Evolutionary conservation across 2,329 filamentous ascomycete genomes (phyloP), one percentile per base, ranked within the genome.

Genomic region (Cercospora citrullina): DNA sequence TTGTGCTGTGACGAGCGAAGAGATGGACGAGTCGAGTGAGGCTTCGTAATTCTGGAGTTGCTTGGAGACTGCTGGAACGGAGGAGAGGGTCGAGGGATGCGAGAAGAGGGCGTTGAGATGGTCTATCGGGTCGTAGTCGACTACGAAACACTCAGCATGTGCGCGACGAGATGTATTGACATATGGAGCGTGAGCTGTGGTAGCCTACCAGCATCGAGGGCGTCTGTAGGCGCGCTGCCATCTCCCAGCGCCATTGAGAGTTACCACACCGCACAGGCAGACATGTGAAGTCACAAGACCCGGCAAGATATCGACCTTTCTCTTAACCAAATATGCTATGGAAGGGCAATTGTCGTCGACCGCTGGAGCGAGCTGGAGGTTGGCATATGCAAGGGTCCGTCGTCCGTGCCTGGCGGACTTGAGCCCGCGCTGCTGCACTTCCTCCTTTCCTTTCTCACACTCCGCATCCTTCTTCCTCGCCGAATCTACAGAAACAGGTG

Each of bases 71-170:
- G 87, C 85, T 59, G 86, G 84, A 71, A 96, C 89, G 64, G 92
- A 92, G 48, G 89, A 87, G 69, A 98, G 88, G 69, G 93, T 90
- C 39, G 93, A 92, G 0, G 94, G 91, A 76, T 96, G 92, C 61
- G 93, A 90, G 84, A 99, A 99, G 75, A 99, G 90, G 70, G 91
- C 86, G 83, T 99, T 98, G 66, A 99, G 87, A 81, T 99, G 93
- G 75, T 92, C 87, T 78, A 98, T 90, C 64, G 95, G 93, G 79
- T 98, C 91, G 82, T 97, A 98, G 80, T 97, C 90, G 79, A 86
- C 89, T 91, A 72, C 21, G 23, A 7, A 55, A 55, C n/a, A 14
- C 48, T 55, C 23, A 55, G 48, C 23, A 55, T 30, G 9, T 48
- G 45, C 18, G 45, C 18, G 14, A 9, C 26, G 1, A 30, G 12